These are phyloP conservation scores for Cladophialophora bantiana DNA, from an alignment of 2,329 filamentous ascomycete genomes.

Conservation along the genomic window DNA sequence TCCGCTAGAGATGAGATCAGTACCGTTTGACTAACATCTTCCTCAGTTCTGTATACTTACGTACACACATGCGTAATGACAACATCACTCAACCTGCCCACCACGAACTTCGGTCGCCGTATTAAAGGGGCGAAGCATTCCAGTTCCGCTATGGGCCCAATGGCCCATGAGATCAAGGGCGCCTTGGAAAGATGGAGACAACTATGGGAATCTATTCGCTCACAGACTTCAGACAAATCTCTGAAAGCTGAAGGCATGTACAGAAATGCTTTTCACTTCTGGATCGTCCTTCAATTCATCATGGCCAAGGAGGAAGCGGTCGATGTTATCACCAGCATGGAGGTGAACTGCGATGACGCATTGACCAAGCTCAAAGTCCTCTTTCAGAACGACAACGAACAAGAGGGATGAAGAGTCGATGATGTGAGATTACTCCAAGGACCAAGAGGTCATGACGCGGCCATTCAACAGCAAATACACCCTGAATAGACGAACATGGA, in stretches of 20 bases:
- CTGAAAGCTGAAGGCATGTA: slow-evolving; percentile 53
- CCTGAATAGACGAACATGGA: neutral
- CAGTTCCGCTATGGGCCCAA: slow-evolving; percentile 3
- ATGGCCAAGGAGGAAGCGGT: slow-evolving; percentile 52
- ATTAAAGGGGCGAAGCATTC: slow-evolving; percentile 15
- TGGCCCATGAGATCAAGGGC: slow-evolving; percentile 43
- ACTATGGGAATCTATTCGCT: slow-evolving; percentile 47
- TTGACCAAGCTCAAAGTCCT: slow-evolving; percentile 51
- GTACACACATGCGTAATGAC: slow-evolving; percentile 51
- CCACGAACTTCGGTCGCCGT: slow-evolving; percentile 38
- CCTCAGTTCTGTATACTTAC: slow-evolving; percentile 50
- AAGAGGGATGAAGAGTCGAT: neutral
- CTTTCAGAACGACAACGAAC: slow-evolving; percentile 44
- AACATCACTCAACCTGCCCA: slow-evolving; percentile 41
- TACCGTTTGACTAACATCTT: slow-evolving; percentile 16
- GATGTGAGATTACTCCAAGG: neutral
- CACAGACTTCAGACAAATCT: slow-evolving; percentile 45
- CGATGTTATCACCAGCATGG: slow-evolving; percentile 54
- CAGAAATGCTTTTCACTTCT: slow-evolving; percentile 53
- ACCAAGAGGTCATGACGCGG: neutral
- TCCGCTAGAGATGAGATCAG: neutral
- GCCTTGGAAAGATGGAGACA: slow-evolving; percentile 50
- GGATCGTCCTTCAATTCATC: slow-evolving; percentile 52
- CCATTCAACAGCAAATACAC: neutral
- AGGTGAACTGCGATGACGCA: slow-evolving; percentile 55